Evolutionary conservation across 345 rosid species (phyloP), one percentile per base, ranked within the genome.

Genomic region (Odontarrhena argentea): DNA sequence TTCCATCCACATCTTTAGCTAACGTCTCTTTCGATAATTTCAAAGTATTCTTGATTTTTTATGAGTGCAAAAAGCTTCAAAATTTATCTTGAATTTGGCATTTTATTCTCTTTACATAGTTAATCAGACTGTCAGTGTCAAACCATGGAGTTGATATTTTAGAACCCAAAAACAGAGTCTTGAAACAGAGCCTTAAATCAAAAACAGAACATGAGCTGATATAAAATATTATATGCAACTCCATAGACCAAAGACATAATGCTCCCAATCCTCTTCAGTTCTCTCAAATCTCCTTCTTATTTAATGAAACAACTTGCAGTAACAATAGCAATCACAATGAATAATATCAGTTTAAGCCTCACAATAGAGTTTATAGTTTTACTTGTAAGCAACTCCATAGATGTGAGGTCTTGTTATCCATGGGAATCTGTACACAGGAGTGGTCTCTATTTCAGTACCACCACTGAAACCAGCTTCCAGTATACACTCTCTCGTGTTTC

Each of bases 341-440:
- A 42, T 48, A 22, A 35, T 7, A 48, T 47, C 67, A 10, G 46
- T 36, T 9, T 49, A 49, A 49, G 15, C 7, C 54, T 18, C 45
- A 35, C 2, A 1, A 7, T 3, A 55, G 45, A 42, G 36, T 55
- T 34, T 6, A 25, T 51, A n/a, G 41, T 34, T 50, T 76, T 82
- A 89, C 58, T 81, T 86, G 49, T 55, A 65, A 36, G 96, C 98
- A 15, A 85, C 77, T 55, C 96, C 98, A 52, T 82, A 87, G 8
- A 89, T 73, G 58, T 84, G 96, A 38, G 96, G 90, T 63, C 72
- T 46, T 15, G 71, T 84, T 14, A 78, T 12, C 49, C 87, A 67
- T 1, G 84, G 30, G 71, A 84, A 77, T 36, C 67, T 77, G 28
- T 77, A 55, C 63, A 80, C 51, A 63, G 65, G 77, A 22, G 55